Evolutionary conservation across 805 yeast genomes (phyloP).

Genomic region (Lipomyces chichibuensis): DNA sequence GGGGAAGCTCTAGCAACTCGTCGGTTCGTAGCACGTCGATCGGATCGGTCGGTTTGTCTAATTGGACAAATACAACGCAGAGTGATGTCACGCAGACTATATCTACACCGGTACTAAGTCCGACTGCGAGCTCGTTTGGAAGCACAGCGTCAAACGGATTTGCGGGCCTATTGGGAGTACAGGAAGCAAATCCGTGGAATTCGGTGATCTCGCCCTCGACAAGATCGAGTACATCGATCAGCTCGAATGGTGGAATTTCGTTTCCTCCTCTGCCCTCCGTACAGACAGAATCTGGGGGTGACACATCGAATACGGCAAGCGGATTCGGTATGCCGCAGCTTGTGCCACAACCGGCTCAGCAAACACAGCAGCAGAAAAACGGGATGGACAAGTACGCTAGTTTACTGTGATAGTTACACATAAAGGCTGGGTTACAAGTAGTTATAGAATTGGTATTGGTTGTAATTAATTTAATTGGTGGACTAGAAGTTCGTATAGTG

Average conservation of each 20-base stretch:
- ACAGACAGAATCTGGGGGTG: neutral
- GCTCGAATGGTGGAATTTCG: neutral
- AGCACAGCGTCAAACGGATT: neutral
- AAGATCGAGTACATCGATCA: neutral
- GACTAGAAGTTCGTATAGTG: neutral
- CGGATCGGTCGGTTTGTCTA: neutral
- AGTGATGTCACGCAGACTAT: slow-evolving; percentile 1
- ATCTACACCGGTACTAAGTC: neutral
- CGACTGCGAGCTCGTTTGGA: neutral
- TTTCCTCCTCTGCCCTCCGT: neutral
- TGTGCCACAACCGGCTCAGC: slow-evolving; percentile 11
- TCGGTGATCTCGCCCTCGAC: slow-evolving; percentile 9
- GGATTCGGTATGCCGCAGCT: slow-evolving; percentile 23
- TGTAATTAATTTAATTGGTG: neutral
- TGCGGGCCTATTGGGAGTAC: neutral
- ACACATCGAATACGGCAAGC: neutral
- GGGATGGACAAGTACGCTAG: slow-evolving; percentile 31
- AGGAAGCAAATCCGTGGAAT: slow-evolving; percentile 16
- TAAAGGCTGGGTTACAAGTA: neutral
- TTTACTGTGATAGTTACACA: slow-evolving; percentile 14
- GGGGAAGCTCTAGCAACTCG: neutral
- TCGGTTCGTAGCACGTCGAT: neutral
- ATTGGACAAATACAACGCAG: neutral
- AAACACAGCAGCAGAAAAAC: neutral
- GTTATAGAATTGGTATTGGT: neutral